Evolutionary conservation across 129 eudicot genomes (phyloP).

Genomic region (Tanacetum coccineum): DNA sequence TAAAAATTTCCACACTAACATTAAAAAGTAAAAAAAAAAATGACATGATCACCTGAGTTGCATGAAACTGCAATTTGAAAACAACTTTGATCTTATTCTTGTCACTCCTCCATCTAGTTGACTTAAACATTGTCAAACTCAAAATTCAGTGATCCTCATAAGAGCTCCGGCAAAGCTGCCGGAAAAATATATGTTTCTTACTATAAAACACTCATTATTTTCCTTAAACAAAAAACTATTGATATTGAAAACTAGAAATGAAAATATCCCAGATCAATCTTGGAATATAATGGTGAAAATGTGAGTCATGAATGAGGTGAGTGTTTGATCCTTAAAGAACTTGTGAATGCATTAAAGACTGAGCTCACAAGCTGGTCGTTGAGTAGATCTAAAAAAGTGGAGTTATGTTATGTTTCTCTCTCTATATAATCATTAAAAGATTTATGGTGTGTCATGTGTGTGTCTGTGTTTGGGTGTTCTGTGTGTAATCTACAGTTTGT

Average conservation of each 20-base stretch:
- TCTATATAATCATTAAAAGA: constrained; percentile 27
- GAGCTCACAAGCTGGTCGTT: constrained; percentile 16
- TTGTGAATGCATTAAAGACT: constrained; percentile 46
- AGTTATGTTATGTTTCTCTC: constrained; percentile 2
- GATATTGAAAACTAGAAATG: too few species aligned
- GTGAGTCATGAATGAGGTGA: constrained; percentile 22
- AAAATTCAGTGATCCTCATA: constrained; percentile 29
- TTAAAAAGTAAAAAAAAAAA: background rate
- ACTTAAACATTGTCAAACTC: constrained; percentile 56
- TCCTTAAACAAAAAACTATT: constrained; percentile 6
- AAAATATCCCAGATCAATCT: too few species aligned
- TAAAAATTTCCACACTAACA: background rate
- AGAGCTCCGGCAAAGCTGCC: constrained; percentile 58
- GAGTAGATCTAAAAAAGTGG: constrained; percentile 40
- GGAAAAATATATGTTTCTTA: constrained; percentile 18
- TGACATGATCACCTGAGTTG: constrained; percentile 57
- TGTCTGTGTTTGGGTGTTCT: constrained; percentile 5
- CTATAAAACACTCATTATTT: constrained; percentile 23
- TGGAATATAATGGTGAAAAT: constrained; percentile 13
- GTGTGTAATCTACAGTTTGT: constrained; percentile 13
- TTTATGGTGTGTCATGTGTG: constrained; percentile 10
- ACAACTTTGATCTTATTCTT: constrained; percentile 83
- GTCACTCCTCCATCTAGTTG: constrained; percentile 90
- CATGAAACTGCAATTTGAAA: constrained; percentile 80
- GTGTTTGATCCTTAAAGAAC: constrained; percentile 23